phyloP scores from a whole-genome alignment of 495 filamentous ascomycete genomes.

The Aspergillus asperescens region DNA sequence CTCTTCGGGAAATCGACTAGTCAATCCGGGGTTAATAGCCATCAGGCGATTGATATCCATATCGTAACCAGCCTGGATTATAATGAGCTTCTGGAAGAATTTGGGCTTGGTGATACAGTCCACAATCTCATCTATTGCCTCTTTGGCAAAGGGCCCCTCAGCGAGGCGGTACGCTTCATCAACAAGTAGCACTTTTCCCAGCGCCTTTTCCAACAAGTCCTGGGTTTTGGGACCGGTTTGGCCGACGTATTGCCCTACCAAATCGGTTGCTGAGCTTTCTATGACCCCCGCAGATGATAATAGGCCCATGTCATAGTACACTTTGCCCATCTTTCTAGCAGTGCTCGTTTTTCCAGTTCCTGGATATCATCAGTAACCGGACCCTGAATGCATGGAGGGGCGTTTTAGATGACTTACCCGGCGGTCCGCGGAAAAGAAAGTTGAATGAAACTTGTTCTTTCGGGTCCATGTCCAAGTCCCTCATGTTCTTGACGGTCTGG shows the following conservation, averaged over 20 bases:
- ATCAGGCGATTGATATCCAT: constrained; percentile 66
- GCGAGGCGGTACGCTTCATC: constrained; percentile 59
- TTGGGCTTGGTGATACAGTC: constrained; percentile 60
- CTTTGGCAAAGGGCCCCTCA: constrained; percentile 54
- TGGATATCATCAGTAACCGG: constrained; percentile 16
- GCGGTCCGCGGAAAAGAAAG: constrained; percentile 60
- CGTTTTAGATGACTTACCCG: constrained; percentile 36
- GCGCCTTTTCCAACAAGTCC: constrained; percentile 30
- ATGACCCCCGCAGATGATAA: constrained; percentile 50
- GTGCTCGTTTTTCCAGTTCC: constrained; percentile 74
- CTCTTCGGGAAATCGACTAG: constrained; percentile 49
- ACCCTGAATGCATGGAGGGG: background rate
- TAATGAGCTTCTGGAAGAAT: constrained; percentile 59
- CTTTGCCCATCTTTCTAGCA: constrained; percentile 63
- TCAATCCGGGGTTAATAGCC: constrained; percentile 45
- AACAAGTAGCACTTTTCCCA: constrained; percentile 58
- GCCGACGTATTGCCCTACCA: constrained; percentile 54
- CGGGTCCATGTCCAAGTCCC: constrained; percentile 50
- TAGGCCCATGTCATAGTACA: constrained; percentile 69
- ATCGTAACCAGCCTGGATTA: constrained; percentile 70
- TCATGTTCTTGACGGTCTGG: constrained; percentile 47
- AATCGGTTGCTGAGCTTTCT: constrained; percentile 56
- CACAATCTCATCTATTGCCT: constrained; percentile 70
- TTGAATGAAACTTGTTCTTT: constrained; percentile 53
- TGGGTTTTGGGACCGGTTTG: constrained; percentile 47